Evolutionary conservation across 306 rosid species (phyloP), one percentile per base, ranked within the genome.

Genomic region (Leucaena leucocephala): DNA sequence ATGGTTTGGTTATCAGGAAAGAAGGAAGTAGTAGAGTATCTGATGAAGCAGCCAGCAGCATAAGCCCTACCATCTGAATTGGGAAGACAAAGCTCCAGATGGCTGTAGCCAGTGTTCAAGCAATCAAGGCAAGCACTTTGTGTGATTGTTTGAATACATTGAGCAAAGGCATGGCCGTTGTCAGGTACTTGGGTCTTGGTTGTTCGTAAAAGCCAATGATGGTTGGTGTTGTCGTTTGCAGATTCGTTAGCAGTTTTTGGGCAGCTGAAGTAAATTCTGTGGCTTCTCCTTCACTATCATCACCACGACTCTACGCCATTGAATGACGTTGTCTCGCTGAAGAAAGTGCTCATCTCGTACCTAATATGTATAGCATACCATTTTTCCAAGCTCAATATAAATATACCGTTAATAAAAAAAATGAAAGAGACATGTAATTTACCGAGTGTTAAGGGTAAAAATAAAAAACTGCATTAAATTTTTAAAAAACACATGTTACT

Each of bases 201-300:
- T 7, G 90, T 12, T 89, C 91, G 62, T 49, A 87, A 68, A 85
- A 91, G 0, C 91, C 88, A 22, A 74, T 50, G 0, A 77, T 82
- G 69, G 33, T 87, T 0, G 87, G 80, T 59, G 87, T 81, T 72
- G 85, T 82, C 11, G 5, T 59, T 81, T 73, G 80, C 40, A 84
- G 74, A 16, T 77, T 76, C 50, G 44, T 19, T 68, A 84, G 16
- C 65, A 59, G 4, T 11, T 59, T 59, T 59, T 59, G 65, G 7
- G 38, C 34, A 10, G 38, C 38, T 58, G 36, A 22, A 0, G 36
- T 58, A 8, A 58, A 58, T 58, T 39, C 35, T 0, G 44, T 13
- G 45, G 21, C 38, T 71, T 63, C 71, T 21, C 45, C 64, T 59
- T 59, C 13, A 49, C 71, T 77, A 1, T n/a, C n/a, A n/a, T 4